Conservation (phyloP, 305 asterid genomes). For the Fraxinus paxiana region DNA sequence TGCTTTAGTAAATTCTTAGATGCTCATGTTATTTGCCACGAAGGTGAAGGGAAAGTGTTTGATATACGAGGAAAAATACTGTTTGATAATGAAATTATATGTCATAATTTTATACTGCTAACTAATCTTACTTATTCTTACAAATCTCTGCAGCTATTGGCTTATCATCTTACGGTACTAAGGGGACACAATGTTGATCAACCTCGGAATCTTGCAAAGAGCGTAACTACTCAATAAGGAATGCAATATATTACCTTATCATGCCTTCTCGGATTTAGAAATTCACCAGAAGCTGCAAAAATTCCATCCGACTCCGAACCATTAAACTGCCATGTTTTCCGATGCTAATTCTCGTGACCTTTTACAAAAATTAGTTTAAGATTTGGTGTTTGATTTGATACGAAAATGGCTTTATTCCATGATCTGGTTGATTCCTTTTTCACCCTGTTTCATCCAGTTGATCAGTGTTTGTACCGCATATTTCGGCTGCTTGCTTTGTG, state of each 20-base stretch:
- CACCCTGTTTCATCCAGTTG: background rate
- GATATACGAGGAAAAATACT: background rate
- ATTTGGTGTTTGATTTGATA: background rate
- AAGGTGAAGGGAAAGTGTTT: background rate
- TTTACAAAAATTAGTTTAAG: background rate
- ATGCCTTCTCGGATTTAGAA: background rate
- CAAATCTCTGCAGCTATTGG: conserved; percentile 61
- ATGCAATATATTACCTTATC: background rate
- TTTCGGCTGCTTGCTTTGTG: background rate
- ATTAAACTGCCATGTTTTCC: background rate
- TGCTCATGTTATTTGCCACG: background rate
- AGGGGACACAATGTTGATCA: conserved; percentile 92
- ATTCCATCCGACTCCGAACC: background rate
- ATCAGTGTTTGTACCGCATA: background rate
- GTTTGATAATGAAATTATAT: background rate
- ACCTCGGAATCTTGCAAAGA: conserved; percentile 96
- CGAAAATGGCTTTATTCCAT: background rate
- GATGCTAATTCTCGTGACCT: background rate
- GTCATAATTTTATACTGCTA: background rate
- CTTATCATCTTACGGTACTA: conserved; percentile 85
- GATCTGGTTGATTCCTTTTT: background rate
- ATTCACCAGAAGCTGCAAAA: background rate
- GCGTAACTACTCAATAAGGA: conserved; percentile 85
- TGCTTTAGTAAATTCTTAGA: background rate
- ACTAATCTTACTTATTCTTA: conserved; percentile 1